phyloP scores from a whole-genome alignment of 2,329 filamentous ascomycete species.

The Hymenoscyphus linearis region DNA sequence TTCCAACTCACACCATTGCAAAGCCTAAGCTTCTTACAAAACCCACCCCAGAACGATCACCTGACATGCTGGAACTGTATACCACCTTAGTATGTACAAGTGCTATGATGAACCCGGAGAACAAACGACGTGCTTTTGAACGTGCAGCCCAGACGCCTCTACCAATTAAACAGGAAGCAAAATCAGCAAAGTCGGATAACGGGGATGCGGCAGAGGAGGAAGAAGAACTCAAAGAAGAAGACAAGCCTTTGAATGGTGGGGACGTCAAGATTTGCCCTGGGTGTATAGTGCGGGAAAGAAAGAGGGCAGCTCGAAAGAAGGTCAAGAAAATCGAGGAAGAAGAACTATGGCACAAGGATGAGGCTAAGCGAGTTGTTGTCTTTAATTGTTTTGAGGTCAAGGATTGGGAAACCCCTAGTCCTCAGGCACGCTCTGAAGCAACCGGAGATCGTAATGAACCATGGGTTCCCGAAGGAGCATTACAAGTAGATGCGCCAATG shows the following conservation, averaged over 20 bases:
- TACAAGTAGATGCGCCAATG: conserved; percentile 85
- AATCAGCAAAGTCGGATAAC: background rate
- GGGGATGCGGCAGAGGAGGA: conserved; percentile 15
- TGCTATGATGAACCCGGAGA: conserved; percentile 71
- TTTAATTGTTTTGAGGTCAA: conserved; percentile 88
- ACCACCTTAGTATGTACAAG: conserved; percentile 87
- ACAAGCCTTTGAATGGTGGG: conserved; percentile 79
- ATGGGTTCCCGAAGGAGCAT: conserved; percentile 51
- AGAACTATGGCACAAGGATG: conserved; percentile 75
- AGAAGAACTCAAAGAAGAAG: conserved; percentile 42
- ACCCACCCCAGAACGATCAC: conserved; percentile 55
- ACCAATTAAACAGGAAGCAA: conserved; percentile 11
- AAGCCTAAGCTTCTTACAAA: conserved; percentile 89
- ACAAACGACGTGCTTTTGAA: conserved; percentile 55
- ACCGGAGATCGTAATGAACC: conserved; percentile 40
- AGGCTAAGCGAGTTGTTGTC: conserved; percentile 76
- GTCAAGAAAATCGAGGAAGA: conserved; percentile 90
- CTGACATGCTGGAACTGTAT: conserved; percentile 73
- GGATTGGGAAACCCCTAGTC: conserved; percentile 66
- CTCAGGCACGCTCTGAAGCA: conserved; percentile 43
- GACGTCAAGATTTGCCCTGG: conserved; percentile 86
- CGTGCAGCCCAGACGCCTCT: conserved; percentile 36
- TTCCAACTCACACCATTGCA: conserved; percentile 86
- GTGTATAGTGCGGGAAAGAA: conserved; percentile 89
- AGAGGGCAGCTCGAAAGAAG: conserved; percentile 88